Evolutionary conservation across 1,284 basidiomycete species (phyloP), one percentile per base, ranked within the genome.

Genomic region (Pseudomicrostroma phylloplanum): DNA sequence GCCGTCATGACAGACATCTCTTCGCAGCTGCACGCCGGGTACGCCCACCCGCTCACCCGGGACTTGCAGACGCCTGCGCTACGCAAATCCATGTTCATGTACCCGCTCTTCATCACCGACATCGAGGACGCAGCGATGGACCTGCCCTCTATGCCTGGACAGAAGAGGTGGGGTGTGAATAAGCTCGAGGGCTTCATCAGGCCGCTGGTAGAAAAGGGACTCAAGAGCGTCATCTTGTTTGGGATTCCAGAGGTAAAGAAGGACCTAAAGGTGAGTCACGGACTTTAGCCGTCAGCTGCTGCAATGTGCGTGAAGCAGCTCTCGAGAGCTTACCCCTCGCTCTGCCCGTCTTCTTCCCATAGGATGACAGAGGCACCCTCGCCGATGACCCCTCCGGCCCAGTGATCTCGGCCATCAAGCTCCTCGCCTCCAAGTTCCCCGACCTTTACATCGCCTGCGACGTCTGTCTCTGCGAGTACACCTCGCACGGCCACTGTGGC

Each of bases 401-500:
- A 26, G 94, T 98, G 74, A 96, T 99, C 70, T 86, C 86, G 59
- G 92, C 91, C 13, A 89, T 97, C 73, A 85, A 86, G 71, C 86
- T 86, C 61, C 83, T 99, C 25, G 85, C 88, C 17, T 65, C 81
- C 9, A 84, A 89, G 62, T 99, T 88, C 82, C 94, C 96, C 8
- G 60, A 62, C 6, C 66, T 79, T 17, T 79, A 77, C 82, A 88
- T 99, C 70, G 90, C 92, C 0, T 87, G 87, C 74, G 96, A 99
- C 77, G 96, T 98, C 30, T 99, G 96, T 77, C 86, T 99, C n/a
- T 99, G 96, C 84, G 96, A 98, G 81, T 98, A 99, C 83, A 97
- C 96, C 12, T 90, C 90, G 56, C 93, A 98, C 77, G 96, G 96
- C 0, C 96, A 99, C 82, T 99, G 94, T 75, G 96, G 96, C 30